Conservation (phyloP, 2,329 filamentous ascomycete genomes). For the Colletotrichum falcatum region DNA sequence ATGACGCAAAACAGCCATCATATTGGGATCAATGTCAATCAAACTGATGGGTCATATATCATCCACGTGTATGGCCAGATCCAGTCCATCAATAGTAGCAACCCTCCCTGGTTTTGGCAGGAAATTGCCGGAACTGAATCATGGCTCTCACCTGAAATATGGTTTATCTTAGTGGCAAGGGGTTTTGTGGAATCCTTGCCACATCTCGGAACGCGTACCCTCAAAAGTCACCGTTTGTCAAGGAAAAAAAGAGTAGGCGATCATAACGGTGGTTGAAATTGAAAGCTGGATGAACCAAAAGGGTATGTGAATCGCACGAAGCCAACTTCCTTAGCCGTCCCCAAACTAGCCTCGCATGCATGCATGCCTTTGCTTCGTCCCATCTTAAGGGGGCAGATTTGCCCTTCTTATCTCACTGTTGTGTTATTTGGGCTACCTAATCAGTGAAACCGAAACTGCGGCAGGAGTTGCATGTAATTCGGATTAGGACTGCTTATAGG, state of each 20-base stretch:
- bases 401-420: constrained; percentile 7
- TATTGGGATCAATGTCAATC: constrained; percentile 22
- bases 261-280: not conserved
- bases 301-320: constrained; percentile 2
- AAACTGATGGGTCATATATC: constrained; percentile 1
- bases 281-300: not conserved
- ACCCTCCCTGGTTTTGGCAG: not conserved
- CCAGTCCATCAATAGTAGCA: not conserved
- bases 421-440: not conserved
- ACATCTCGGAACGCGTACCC: constrained; percentile 20
- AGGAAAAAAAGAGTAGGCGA: not conserved
- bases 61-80: constrained; percentile 4
- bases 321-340: constrained; percentile 3
- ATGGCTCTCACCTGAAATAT: not conserved
- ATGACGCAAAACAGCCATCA: constrained; percentile 38
- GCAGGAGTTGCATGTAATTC: not conserved
- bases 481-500: not conserved
- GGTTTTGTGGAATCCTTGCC: not conserved
- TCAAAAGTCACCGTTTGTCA: constrained; percentile 22
- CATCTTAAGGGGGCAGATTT: constrained; percentile 3
- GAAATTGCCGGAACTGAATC: constrained; percentile 15
- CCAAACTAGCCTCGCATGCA: not conserved
- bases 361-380: not conserved
- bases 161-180: not conserved
- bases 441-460: not conserved